phyloP scores from a whole-genome alignment of 148 eudicot genomes.

The Suaeda aralocaspica region DNA sequence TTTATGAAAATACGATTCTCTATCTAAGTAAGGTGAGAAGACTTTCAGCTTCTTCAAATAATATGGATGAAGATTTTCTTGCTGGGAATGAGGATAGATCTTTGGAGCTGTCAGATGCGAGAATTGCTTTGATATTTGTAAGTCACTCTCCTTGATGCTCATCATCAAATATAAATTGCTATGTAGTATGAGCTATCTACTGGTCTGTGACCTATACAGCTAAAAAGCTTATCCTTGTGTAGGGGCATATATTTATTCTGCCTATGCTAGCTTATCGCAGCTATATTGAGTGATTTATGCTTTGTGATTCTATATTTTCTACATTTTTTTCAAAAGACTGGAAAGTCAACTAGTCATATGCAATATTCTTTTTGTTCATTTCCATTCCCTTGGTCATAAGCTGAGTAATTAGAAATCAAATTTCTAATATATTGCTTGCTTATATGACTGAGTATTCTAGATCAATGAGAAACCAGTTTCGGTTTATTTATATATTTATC shows the following conservation, averaged over 20 bases:
- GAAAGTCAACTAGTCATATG: background rate
- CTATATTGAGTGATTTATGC: background rate
- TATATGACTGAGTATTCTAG: too few relatives aligned
- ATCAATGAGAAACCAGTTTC: too few relatives aligned
- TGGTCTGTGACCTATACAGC: background rate
- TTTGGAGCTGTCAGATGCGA: constrained; percentile 72
- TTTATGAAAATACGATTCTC: constrained; percentile 68
- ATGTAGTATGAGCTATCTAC: background rate
- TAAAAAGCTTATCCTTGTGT: background rate
- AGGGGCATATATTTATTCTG: background rate
- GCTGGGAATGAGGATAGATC: constrained; percentile 48
- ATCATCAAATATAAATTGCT: background rate
- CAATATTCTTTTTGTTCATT: background rate
- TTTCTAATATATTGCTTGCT: background rate
- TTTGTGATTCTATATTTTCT: background rate
- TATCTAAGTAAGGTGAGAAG: constrained; percentile 37
- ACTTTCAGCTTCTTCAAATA: constrained; percentile 34
- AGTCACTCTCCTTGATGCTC: constrained; percentile 28
- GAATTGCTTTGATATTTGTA: constrained; percentile 83
- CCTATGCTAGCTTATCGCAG: background rate
- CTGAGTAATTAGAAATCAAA: background rate
- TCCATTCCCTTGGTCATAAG: background rate
- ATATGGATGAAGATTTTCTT: constrained; percentile 35
- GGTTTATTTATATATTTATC: too few relatives aligned
- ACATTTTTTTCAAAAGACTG: background rate